Percentiles rank a stretch among this genome's conserved stretches.
These are phyloP conservation scores for Nitzschia palea DNA, from an alignment of 108 stramenopile genomes.

Conservation along the genomic window DNA sequence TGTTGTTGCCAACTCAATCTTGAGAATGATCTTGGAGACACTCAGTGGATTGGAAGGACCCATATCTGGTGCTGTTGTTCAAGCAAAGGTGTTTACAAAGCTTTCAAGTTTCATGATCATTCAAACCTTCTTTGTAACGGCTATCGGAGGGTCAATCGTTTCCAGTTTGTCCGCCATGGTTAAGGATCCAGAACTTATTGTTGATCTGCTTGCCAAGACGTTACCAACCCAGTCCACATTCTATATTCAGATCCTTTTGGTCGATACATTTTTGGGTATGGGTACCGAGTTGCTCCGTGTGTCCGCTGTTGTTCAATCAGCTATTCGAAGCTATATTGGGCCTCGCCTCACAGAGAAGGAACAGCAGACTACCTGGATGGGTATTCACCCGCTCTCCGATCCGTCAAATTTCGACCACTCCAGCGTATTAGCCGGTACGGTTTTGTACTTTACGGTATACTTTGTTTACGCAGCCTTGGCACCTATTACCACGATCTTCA, in stretches of 20 bases:
- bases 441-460: constrained; percentile 61
- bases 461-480: constrained; percentile 66
- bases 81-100: constrained; percentile 63
- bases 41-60: constrained; percentile 55
- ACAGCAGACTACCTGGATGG: constrained; percentile 45
- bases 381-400: constrained; percentile 48
- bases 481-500: constrained; percentile 56
- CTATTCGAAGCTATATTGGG: constrained; percentile 46
- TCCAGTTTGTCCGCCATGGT: constrained; percentile 39
- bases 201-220: constrained; percentile 47
- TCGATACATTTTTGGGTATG: constrained; percentile 43
- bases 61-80: constrained; percentile 44
- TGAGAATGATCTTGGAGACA: constrained; percentile 32
- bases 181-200: constrained; percentile 26
- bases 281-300: constrained; percentile 62
- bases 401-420: constrained; percentile 54
- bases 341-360: constrained; percentile 68
- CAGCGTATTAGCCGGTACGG: constrained; percentile 23
- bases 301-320: constrained; percentile 34
- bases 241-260: constrained; percentile 62
- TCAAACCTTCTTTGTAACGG: constrained; percentile 73
- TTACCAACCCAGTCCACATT: constrained; percentile 53
- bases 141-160: constrained; percentile 57
- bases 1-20: constrained; percentile 32
- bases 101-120: constrained; percentile 62